Evolutionary conservation across 345 rosid species (phyloP), one percentile per base, ranked within the genome.

Genomic region (Moringa oleifera): DNA sequence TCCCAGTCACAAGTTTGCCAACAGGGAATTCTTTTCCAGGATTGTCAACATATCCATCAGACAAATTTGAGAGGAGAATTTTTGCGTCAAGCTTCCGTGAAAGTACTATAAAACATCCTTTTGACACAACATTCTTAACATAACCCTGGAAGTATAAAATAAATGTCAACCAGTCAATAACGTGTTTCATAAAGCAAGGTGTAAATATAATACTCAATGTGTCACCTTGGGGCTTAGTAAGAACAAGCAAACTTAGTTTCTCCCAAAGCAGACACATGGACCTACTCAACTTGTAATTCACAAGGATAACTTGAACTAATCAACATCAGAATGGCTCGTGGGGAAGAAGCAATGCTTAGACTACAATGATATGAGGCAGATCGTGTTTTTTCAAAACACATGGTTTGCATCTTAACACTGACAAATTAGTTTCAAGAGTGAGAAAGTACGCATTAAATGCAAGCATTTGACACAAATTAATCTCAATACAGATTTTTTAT

Each of bases 71-170:
- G 33, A 90, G 20, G 54, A 81, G 82, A 75, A 94, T 74, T 78
- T 77, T 94, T 7, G 97, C 99, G 63, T 94, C 99, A 2, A 94
- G 56, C 68, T 81, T 88, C 75, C 95, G 80, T 33, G 99, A 90
- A 66, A 94, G 89, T 66, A 71, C 57, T 68, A 94, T 80, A 77
- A 90, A 94, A 66, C 97, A 94, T 55, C 96, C 99, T 70, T 88
- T 94, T 37, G 99, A 57, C 52, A 73, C 73, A 16, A 88, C 76
- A 75, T 81, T 87, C 81, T 88, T 94, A 49, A 90, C 96, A 82
- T 94, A 94, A 49, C 97, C 99, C 99, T 94, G 79, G 21, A 52
- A 36, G 20, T 21, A 20, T 23, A 28, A 33, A 57, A 64, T 15
- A 41, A 2, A 41, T 41, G 33, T 28, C 2, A 41, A 41, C 47